Percentiles rank a stretch among this genome's conserved stretches.
phyloP scores from a whole-genome alignment of 768 basidiomycete genomes.

The Mycena rosella region DNA sequence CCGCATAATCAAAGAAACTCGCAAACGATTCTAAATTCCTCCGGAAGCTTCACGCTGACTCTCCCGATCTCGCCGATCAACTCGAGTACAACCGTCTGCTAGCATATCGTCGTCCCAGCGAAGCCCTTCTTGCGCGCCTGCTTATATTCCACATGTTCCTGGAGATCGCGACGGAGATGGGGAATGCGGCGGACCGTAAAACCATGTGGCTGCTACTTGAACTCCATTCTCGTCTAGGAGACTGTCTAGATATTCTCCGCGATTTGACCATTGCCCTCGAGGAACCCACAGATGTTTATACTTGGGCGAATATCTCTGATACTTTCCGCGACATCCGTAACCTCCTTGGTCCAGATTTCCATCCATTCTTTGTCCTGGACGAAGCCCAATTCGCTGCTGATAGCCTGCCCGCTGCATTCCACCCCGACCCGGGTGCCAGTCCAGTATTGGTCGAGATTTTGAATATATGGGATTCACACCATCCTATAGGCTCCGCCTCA shows the following conservation, averaged over 20 bases:
- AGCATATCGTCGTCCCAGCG: too few species aligned
- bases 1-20: too few species aligned
- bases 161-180: too few species aligned
- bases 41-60: too few species aligned
- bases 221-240: neutral
- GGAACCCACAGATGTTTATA: neutral
- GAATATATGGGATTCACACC: neutral
- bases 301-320: neutral
- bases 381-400: neutral
- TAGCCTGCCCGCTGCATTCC: neutral
- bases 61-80: too few species aligned
- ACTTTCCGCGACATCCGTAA: neutral
- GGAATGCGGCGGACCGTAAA: constrained; percentile 20
- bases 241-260: neutral
- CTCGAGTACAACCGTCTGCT: too few species aligned
- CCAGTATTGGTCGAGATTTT: constrained; percentile 4
- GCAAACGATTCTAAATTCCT: too few species aligned
- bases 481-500: neutral
- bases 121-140: too few species aligned
- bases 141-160: too few species aligned
- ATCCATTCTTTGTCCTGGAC: constrained; percentile 5
- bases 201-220: constrained; percentile 25
- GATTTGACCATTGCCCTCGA: neutral
- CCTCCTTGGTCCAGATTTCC: neutral
- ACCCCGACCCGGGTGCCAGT: neutral